phyloP scores from a whole-genome alignment of 257 asterid species.

The Nyctanthes arbortristis region DNA sequence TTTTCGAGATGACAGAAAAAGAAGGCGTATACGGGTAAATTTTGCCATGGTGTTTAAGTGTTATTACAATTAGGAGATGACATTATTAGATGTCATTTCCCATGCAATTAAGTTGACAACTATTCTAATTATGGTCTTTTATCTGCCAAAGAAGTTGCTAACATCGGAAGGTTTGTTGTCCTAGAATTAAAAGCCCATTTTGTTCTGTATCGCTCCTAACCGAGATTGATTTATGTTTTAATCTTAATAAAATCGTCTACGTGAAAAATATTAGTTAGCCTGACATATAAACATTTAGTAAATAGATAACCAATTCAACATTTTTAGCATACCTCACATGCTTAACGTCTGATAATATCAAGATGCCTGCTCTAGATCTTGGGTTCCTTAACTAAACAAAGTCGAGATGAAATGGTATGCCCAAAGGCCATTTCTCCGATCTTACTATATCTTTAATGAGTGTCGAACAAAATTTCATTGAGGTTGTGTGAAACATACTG shows the following conservation, averaged over 20 bases:
- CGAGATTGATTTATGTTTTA: neutral
- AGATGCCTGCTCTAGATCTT: neutral
- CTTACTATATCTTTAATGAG: neutral
- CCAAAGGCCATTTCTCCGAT: neutral
- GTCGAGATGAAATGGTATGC: neutral
- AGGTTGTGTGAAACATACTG: neutral
- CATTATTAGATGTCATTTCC: neutral
- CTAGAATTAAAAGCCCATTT: neutral
- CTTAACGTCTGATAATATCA: neutral
- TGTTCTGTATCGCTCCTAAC: too few species aligned
- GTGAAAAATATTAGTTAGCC: neutral
- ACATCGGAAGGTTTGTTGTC: neutral
- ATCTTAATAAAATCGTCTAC: neutral
- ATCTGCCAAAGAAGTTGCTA: neutral
- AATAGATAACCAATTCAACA: neutral
- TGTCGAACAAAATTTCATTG: neutral
- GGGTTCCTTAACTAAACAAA: neutral
- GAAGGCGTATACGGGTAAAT: conserved; percentile 76
- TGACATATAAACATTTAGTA: neutral
- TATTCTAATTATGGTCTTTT: neutral
- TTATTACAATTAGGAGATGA: neutral
- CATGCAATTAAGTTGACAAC: neutral
- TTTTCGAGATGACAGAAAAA: conserved; percentile 92
- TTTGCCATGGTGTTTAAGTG: conserved; percentile 2
- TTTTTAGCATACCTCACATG: neutral